Evolutionary conservation across 2,329 filamentous ascomycete species (phyloP), one percentile per base, ranked within the genome.

Genomic region (Akanthomyces muscarius): DNA sequence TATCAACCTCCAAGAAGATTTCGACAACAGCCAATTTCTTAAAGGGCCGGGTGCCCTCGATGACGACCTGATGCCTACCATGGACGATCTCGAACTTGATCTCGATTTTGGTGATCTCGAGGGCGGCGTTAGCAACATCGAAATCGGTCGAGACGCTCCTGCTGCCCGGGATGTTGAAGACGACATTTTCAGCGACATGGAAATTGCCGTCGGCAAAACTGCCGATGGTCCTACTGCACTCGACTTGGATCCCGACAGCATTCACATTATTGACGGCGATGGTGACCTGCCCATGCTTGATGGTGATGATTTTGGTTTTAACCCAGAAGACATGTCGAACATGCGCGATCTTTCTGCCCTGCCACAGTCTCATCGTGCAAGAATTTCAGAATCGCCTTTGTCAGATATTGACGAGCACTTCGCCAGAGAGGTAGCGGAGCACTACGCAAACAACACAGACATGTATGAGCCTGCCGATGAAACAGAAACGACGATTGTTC

Each of bases 141-240:
- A 99, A 87, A 83, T 92, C 69, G 95, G 94, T 71, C 90, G 94
- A 87, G 89, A 96, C 68, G 93, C 90, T 23, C 88, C 90, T 5
- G 81, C 85, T 18, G 81, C 89, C 28, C 82, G 85, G 52, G 80
- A 86, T 2, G 77, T 88, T 23, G 90, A 91, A 67, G 88, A 91
- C 45, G 87, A 90, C 67, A 85, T 93, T 60, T 78, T 88, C 65
- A 84, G 83, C 66, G 88, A 91, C 63, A 71, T 88, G 44, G 86
- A 88, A 67, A 76, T 86, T 5, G 79, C 83, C 64, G 73, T 83
- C 11, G 77, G 84, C 63, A 88, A 89, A 68, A 83, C 82, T 36
- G 77, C 74, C 53, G 86, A 88, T 50, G 78, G 81, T 36, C 82
- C 84, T 2, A 70, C 83, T n/a, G 78, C 79, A 48, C 73, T 86